Evolutionary conservation across 495 filamentous ascomycete genomes (phyloP).

Genomic region (Penicillium robsamsonii): DNA sequence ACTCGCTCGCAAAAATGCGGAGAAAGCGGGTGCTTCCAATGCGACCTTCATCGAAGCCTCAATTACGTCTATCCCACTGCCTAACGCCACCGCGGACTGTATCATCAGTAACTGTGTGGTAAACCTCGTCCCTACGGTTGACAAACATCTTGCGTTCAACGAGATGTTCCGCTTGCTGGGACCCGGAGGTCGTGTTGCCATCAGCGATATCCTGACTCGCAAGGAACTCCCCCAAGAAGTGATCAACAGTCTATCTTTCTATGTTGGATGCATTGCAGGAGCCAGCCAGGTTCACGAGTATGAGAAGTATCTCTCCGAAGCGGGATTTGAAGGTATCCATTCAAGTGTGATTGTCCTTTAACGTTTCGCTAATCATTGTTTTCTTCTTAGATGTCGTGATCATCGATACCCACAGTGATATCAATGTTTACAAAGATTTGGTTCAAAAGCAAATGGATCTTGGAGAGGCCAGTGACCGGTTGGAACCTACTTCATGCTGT

Average conservation of each 20-base stretch:
- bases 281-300: constrained; percentile 55
- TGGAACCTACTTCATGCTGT: constrained; percentile 8
- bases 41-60: constrained; percentile 50
- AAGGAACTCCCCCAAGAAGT: constrained; percentile 51
- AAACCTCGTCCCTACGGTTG: constrained; percentile 58
- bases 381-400: constrained; percentile 47
- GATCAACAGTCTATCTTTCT: constrained; percentile 46
- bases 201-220: constrained; percentile 63
- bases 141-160: constrained; percentile 56
- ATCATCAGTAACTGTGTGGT: constrained; percentile 66
- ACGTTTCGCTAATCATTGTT: background rate
- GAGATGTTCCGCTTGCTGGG: constrained; percentile 63
- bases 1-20: constrained; percentile 42
- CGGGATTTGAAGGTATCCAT: constrained; percentile 53
- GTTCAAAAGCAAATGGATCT: background rate
- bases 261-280: constrained; percentile 62
- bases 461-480: too few species aligned
- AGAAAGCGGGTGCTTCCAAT: constrained; percentile 43
- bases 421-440: constrained; percentile 55
- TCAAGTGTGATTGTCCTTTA: background rate
- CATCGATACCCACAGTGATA: constrained; percentile 51
- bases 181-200: constrained; percentile 58
- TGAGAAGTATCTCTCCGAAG: constrained; percentile 51
- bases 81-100: constrained; percentile 47
- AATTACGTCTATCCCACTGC: constrained; percentile 54